Base-by-base conservation (phyloP, 176 grass and related monocot species). In the Oryza brachyantha region DNA sequence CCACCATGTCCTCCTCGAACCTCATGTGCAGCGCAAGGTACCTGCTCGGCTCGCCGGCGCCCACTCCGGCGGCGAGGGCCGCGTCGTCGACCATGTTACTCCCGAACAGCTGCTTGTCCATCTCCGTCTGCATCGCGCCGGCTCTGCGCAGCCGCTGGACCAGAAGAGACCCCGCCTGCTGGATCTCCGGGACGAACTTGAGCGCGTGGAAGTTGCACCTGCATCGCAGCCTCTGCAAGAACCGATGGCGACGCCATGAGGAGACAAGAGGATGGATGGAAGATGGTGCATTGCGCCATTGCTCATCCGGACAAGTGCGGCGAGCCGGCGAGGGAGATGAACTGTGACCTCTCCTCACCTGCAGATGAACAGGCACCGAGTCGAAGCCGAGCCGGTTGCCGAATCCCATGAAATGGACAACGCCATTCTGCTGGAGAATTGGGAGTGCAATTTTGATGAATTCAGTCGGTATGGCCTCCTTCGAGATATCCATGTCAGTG, bases 1-100 rank as follows among this genome's bases (percentile, higher is more conserved):
- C 92, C 0, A 98, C 96, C 96, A 98, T 98, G 79, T 98, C 96
- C 77, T 85, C 66, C 90, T 98, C 96, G 87, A 98, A 98, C 80
- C 96, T 75, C 96, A 98, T 84, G 45, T 98, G 96, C 25, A 98
- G 72, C 34, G 90, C 92, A 7, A 98, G 96, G 89, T 87, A 98
- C 75, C 70, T 87, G 72, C 25, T 87, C 8, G 87, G 89, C 48
- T 0, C 48, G 19, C 48, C 48, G 27, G n/a, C 81, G 50, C 19
- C 77, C 19, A 19, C 52, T 39, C 4, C 13, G 43, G 65, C 73
- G 5, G 45, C n/a, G 5, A 73, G 58, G 59, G 59, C 17, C 35
- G 35, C 13, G 31, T 61, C 37, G 26, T 65, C 37, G 1, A 80
- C 19, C 88, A 91, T 87, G 62, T 91, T 76, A 27, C 58, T 78